phyloP scores from a whole-genome alignment of 2,329 filamentous ascomycete genomes.

The Aureobasidium sp. region DNA sequence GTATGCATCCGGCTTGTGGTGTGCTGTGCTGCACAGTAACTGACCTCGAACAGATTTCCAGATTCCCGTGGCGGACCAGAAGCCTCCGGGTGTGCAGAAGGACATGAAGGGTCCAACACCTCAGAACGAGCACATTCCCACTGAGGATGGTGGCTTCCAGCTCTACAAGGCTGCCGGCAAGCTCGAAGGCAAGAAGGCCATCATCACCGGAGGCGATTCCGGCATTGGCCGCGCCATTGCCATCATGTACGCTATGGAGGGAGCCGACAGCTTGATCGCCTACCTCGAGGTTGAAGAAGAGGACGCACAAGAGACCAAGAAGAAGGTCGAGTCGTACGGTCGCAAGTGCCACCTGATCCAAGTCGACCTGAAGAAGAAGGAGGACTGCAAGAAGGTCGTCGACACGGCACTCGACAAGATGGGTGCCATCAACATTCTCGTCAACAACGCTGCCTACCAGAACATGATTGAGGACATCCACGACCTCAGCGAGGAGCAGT shows the following conservation, averaged over 20 bases:
- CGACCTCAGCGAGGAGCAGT: slow-evolving; percentile 64
- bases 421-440: slow-evolving; percentile 65
- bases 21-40: not conserved
- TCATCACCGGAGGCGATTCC: slow-evolving; percentile 76
- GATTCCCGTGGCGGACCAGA: slow-evolving; percentile 45
- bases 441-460: slow-evolving; percentile 66
- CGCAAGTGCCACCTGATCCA: slow-evolving; percentile 57
- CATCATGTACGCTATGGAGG: slow-evolving; percentile 74
- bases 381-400: slow-evolving; percentile 64
- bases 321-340: slow-evolving; percentile 60
- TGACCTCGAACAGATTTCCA: slow-evolving; percentile 37
- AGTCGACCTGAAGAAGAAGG: slow-evolving; percentile 57
- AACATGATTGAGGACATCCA: slow-evolving; percentile 66
- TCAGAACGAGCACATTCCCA: slow-evolving; percentile 59
- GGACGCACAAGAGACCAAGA: slow-evolving; percentile 69
- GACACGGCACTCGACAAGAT: slow-evolving; percentile 59
- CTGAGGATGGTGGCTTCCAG: slow-evolving; percentile 59
- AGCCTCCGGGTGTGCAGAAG: slow-evolving; percentile 45
- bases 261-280: slow-evolving; percentile 64
- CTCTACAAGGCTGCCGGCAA: slow-evolving; percentile 71
- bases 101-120: slow-evolving; percentile 44
- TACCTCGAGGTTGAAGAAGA: slow-evolving; percentile 66
- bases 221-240: slow-evolving; percentile 72
- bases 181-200: slow-evolving; percentile 63
- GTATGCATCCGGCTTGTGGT: not conserved